Evolutionary conservation across 345 rosid genomes (phyloP).

Genomic region (Rhodomyrtus tomentosa): DNA sequence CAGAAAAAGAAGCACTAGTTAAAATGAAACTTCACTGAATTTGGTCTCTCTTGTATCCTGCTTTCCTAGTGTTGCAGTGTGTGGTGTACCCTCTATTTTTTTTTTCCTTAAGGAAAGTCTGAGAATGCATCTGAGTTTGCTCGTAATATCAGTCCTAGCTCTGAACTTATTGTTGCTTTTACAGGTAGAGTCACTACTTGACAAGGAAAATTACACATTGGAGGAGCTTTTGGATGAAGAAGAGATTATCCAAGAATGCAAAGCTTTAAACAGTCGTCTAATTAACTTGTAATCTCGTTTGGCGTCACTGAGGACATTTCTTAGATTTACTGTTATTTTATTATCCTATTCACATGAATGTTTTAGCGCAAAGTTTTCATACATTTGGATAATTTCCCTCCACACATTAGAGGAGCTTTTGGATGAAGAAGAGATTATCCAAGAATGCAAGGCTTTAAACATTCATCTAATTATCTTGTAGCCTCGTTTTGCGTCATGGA

Average conservation of each 20-base stretch:
- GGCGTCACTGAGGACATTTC: background rate
- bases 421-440: conserved; percentile 98
- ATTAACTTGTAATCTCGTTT: conserved; percentile 64
- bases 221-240: conserved; percentile 99
- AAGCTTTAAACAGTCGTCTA: conserved; percentile 91
- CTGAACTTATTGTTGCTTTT: background rate
- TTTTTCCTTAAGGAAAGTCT: background rate
- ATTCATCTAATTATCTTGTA: conserved; percentile 95
- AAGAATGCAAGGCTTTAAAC: conserved; percentile 98
- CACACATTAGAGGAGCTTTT: conserved; percentile 88
- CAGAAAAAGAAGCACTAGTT: background rate
- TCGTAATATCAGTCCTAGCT: background rate
- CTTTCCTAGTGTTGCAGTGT: background rate
- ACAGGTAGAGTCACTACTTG: conserved; percentile 82
- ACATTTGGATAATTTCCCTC: background rate
- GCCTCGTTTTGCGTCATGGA: conserved; percentile 1
- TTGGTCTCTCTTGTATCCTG: background rate
- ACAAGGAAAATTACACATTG: conserved; percentile 85
- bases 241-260: conserved; percentile 99
- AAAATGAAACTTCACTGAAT: background rate
- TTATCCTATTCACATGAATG: background rate
- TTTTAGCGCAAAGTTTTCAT: background rate
- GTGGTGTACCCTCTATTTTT: background rate
- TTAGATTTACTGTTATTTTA: background rate
- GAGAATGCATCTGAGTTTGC: background rate